Evolutionary conservation across 2,329 filamentous ascomycete genomes (phyloP).

Genomic region (Didymella pomorum): DNA sequence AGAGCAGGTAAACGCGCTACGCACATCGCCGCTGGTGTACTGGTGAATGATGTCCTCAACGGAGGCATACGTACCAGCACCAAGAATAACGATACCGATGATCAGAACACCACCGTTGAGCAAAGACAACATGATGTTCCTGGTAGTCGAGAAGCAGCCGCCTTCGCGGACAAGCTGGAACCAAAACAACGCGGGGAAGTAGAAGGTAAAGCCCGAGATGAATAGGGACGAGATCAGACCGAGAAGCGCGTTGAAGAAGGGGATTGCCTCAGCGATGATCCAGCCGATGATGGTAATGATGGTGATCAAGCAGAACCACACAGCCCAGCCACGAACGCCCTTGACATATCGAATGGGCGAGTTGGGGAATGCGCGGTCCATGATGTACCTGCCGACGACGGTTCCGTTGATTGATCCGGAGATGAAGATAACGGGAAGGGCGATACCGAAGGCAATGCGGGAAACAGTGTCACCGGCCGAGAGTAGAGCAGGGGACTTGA

Average conservation of each 20-base stretch:
- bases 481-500: constrained; percentile 70
- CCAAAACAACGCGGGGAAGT: constrained; percentile 53
- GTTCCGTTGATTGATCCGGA: constrained; percentile 75
- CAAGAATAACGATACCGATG: constrained; percentile 45
- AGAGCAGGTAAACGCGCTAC: constrained; percentile 54
- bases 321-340: constrained; percentile 51
- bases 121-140: constrained; percentile 44
- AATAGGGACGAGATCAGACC: constrained; percentile 69
- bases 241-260: constrained; percentile 74
- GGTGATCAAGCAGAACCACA: constrained; percentile 68
- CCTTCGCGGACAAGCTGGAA: constrained; percentile 53
- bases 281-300: constrained; percentile 69
- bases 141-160: constrained; percentile 49
- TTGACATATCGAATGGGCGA: constrained; percentile 57
- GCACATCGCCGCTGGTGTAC: constrained; percentile 50
- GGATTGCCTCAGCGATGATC: constrained; percentile 74
- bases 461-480: constrained; percentile 66
- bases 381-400: constrained; percentile 71
- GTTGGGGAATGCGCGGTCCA: constrained; percentile 68
- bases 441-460: constrained; percentile 76
- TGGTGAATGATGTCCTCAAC: constrained; percentile 55
- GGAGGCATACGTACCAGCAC: constrained; percentile 55
- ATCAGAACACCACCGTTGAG: constrained; percentile 40
- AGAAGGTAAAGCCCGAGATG: constrained; percentile 71
- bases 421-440: constrained; percentile 75